Evolutionary conservation across 306 rosid genomes (phyloP).

Genomic region (Trifolium repens): DNA sequence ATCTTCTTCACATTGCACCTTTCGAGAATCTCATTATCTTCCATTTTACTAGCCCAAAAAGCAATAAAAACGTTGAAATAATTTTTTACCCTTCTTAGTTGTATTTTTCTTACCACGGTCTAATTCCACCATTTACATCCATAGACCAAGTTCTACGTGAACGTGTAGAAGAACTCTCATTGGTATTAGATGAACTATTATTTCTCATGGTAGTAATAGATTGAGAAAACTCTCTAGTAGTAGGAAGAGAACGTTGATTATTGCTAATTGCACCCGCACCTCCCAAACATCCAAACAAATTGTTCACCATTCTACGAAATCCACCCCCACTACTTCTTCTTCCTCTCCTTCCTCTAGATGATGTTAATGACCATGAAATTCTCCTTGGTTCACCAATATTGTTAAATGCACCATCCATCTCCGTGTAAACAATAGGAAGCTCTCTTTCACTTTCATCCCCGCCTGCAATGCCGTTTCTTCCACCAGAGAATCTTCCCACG

Average conservation of each 20-base stretch:
- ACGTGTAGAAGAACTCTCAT: constrained; percentile 29
- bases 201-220: not conserved
- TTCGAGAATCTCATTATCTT: not conserved
- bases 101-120: constrained; percentile 48
- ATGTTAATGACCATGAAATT: constrained; percentile 50
- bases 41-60: not conserved
- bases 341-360: constrained; percentile 46
- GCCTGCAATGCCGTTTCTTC: not conserved
- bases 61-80: not conserved
- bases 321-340: constrained; percentile 55
- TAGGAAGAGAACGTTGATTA: constrained; percentile 29
- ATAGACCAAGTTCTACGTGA: constrained; percentile 77
- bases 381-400: constrained; percentile 61
- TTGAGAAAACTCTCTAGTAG: constrained; percentile 14
- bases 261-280: constrained; percentile 34
- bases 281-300: constrained; percentile 63
- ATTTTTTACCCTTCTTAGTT: not conserved
- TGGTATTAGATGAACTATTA: constrained; percentile 29
- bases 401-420: constrained; percentile 68
- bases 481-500: constrained; percentile 60
- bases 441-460: constrained; percentile 42
- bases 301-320: constrained; percentile 47
- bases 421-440: constrained; percentile 71
- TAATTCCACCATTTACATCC: constrained; percentile 65
- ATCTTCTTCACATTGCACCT: not conserved